Percentiles rank a stretch among this genome's conserved stretches.
Conservation (phyloP, 371 early-diverging fungal species). For the Dichotomocladium elegans region DNA sequence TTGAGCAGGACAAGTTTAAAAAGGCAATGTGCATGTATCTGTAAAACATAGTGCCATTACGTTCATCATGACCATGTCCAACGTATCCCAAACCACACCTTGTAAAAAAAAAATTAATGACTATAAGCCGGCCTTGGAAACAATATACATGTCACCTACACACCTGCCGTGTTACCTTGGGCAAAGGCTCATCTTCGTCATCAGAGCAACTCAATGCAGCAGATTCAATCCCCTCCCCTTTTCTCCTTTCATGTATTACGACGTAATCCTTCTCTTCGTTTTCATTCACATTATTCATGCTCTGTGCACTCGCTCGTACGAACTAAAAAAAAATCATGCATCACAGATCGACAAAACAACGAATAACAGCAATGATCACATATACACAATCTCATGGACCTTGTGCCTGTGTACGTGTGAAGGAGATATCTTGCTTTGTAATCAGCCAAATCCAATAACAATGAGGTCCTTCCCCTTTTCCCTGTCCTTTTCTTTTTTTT, state of each 20-base stretch:
- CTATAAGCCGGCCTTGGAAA: neutral
- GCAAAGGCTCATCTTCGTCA: neutral
- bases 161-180: neutral
- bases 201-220: neutral
- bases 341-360: too few species aligned
- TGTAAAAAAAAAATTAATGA: neutral
- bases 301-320: neutral
- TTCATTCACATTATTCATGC: neutral
- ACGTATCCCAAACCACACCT: neutral
- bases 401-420: too few species aligned
- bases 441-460: too few species aligned
- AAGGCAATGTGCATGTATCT: neutral
- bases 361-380: too few species aligned
- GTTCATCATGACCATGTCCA: too few species aligned
- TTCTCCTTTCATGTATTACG: slow-evolving; percentile 1
- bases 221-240: neutral
- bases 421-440: too few species aligned
- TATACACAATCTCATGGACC: too few species aligned
- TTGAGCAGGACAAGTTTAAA: neutral
- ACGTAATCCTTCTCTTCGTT: neutral
- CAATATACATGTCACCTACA: neutral
- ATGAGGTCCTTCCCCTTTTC: too few species aligned
- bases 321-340: too few species aligned
- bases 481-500: too few species aligned
- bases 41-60: neutral